Evolutionary conservation across 495 filamentous ascomycete species (phyloP).

Genomic region (Penicillium lividum): DNA sequence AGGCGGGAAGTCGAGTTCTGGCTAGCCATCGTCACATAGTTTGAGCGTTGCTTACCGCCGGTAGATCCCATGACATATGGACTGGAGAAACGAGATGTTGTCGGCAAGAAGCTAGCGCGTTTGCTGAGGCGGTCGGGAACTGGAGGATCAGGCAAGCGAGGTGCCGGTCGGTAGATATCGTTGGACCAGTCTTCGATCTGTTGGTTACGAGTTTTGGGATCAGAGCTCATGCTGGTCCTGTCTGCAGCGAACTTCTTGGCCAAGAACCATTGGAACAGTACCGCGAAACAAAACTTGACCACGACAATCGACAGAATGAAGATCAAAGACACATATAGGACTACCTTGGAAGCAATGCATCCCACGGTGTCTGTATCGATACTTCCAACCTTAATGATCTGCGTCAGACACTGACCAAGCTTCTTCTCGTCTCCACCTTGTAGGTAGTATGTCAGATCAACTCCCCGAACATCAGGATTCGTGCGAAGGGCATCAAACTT

Average conservation of each 20-base stretch:
- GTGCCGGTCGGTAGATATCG: slow-evolving; percentile 91
- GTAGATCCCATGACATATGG: slow-evolving; percentile 72
- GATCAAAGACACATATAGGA: slow-evolving; percentile 89
- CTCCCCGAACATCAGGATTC: slow-evolving; percentile 77
- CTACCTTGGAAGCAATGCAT: slow-evolving; percentile 96
- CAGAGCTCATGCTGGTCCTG: slow-evolving; percentile 68
- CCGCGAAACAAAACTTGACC: slow-evolving; percentile 84
- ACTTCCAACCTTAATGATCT: slow-evolving; percentile 93
- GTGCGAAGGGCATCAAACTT: slow-evolving; percentile 77
- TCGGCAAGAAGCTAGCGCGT: slow-evolving; percentile 74
- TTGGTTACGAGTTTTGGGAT: slow-evolving; percentile 77
- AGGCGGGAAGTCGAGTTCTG: slow-evolving; percentile 79
- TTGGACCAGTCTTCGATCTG: slow-evolving; percentile 99
- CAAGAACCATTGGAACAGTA: slow-evolving; percentile 95
- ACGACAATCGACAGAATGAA: slow-evolving; percentile 90
- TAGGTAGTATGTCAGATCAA: slow-evolving; percentile 86
- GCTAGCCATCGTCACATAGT: slow-evolving; percentile 93
- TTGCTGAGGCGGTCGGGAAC: slow-evolving; percentile 72
- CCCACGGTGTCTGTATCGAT: slow-evolving; percentile 96
- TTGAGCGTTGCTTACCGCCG: slow-evolving; percentile 45
- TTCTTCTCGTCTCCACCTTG: slow-evolving; percentile 74
- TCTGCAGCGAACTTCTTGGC: slow-evolving; percentile 75
- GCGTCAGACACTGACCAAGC: slow-evolving; percentile 78
- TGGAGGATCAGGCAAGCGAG: slow-evolving; percentile 69
- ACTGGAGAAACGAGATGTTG: slow-evolving; percentile 92